phyloP scores from a whole-genome alignment of 805 yeast genomes.

The Blastobotrys muscicola region DNA sequence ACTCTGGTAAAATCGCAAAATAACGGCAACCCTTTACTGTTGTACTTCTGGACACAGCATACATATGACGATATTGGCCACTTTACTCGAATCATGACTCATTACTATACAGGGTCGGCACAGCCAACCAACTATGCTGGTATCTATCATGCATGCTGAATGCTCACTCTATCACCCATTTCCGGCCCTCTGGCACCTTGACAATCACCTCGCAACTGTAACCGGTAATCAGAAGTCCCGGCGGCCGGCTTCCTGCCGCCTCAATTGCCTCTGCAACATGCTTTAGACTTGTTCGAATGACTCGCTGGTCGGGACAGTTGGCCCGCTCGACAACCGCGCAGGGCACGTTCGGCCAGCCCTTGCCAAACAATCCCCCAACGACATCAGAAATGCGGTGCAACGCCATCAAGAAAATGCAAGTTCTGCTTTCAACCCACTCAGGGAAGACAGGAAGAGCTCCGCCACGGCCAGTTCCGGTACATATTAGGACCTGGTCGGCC shows the following conservation, averaged over 20 bases:
- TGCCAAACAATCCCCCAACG: conserved; percentile 36
- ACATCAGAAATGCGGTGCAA: conserved; percentile 52
- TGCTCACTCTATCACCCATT: conserved; percentile 46
- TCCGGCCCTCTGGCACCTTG: conserved; percentile 18
- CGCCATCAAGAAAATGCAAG: conserved; percentile 85
- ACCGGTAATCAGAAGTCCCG: conserved; percentile 81
- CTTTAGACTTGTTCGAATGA: conserved; percentile 62
- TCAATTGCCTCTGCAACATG: conserved; percentile 65
- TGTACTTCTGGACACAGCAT: no score
- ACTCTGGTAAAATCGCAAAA: no score
- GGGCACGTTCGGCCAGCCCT: conserved; percentile 67
- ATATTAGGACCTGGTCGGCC: conserved; percentile 83
- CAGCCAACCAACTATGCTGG: not conserved
- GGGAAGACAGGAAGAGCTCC: conserved; percentile 79
- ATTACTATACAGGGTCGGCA: no score
- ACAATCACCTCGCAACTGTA: conserved; percentile 54
- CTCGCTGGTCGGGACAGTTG: conserved; percentile 85
- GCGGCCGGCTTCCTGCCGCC: conserved; percentile 79
- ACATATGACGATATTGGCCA: no score
- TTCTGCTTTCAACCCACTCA: conserved; percentile 58
- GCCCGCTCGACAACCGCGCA: conserved; percentile 86
- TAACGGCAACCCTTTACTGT: no score
- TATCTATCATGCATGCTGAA: not conserved
- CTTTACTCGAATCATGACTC: not conserved
- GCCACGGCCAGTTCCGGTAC: conserved; percentile 90